Base-by-base conservation (phyloP, 1,284 basidiomycete species). In the Puccinia novopanici region DNA sequence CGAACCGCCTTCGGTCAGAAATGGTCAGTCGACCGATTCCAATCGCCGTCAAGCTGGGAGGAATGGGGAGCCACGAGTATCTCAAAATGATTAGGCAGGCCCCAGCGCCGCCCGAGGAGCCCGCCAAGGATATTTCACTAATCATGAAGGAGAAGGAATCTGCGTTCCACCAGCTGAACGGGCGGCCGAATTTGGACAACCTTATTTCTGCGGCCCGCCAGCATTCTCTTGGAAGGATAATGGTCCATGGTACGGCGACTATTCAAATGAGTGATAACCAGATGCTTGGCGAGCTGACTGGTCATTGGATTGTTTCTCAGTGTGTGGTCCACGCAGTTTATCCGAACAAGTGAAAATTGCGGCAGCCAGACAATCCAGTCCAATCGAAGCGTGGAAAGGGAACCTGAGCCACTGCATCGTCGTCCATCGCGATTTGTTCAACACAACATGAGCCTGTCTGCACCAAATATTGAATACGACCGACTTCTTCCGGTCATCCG, bases 311-410 rank as follows among this genome's bases (percentile, higher is more conserved):
- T 40, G 17, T 30, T 40, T 54, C 10, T 19, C 17, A 74, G 71
- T 74, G n/a, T 74, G 71, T 55, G 71, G 52, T 37, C 71, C 71
- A 59, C 45, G 40, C 37, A 55, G 40, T 59, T 40, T 74, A 59
- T 74, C 71, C 27, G 52, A 59, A n/a, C 52, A 3, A 4, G 71
- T 74, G n/a, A 54, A 59, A n/a, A 13, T 74, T 52, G 48, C 71
- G 52, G 71, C 71, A 42, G 71, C 71, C 52, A 57, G 27, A 37
- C 9, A 54, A 52, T 55, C 52, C 48, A 74, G 71, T 27, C 71
- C 71, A 55, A 37, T 54, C 37, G 71, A 50, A 54, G 54, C 71
- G 30, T 74, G 71, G 71, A 74, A 22, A 42, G 71, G 71, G 27
- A 57, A 74, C 27, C 45, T 30, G 15, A 30, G 37, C n/a, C 48